Evolutionary conservation across 495 filamentous ascomycete genomes (phyloP).

Genomic region (Lasiosphaeria ovina): DNA sequence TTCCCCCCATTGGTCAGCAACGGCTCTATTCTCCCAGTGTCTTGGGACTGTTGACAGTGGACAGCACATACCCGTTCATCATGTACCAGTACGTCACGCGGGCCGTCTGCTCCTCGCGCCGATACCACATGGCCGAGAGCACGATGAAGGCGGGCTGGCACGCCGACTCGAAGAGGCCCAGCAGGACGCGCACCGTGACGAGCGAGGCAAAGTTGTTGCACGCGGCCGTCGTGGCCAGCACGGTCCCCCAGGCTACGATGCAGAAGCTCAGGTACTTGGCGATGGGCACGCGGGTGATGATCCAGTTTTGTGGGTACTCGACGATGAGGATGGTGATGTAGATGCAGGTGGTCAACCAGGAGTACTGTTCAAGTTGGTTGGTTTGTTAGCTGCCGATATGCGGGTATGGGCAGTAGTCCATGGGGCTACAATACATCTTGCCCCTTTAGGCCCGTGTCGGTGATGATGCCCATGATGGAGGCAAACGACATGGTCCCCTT

Average conservation of each 20-base stretch:
- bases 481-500: conserved; percentile 70
- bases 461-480: conserved; percentile 65
- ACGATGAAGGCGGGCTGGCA: conserved; percentile 62
- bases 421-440: conserved; percentile 38
- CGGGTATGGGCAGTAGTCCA: background rate
- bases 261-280: conserved; percentile 60
- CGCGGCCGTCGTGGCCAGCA: conserved; percentile 57
- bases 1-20: background rate
- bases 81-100: conserved; percentile 71
- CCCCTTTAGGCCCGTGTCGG: conserved; percentile 53
- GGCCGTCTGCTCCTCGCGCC: conserved; percentile 61
- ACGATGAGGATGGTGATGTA: conserved; percentile 53
- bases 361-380: conserved; percentile 31
- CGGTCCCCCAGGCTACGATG: conserved; percentile 58
- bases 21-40: background rate
- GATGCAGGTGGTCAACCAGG: conserved; percentile 54
- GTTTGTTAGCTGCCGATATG: background rate
- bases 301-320: conserved; percentile 55
- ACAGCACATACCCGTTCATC: conserved; percentile 52
- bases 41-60: background rate
- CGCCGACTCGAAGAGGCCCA: conserved; percentile 68
- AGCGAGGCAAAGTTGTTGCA: conserved; percentile 57
- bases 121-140: conserved; percentile 72
- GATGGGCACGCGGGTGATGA: conserved; percentile 50
- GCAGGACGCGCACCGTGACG: conserved; percentile 56